Base-by-base conservation (phyloP, 768 basidiomycete genomes). In the Chalciporus piperatus region DNA sequence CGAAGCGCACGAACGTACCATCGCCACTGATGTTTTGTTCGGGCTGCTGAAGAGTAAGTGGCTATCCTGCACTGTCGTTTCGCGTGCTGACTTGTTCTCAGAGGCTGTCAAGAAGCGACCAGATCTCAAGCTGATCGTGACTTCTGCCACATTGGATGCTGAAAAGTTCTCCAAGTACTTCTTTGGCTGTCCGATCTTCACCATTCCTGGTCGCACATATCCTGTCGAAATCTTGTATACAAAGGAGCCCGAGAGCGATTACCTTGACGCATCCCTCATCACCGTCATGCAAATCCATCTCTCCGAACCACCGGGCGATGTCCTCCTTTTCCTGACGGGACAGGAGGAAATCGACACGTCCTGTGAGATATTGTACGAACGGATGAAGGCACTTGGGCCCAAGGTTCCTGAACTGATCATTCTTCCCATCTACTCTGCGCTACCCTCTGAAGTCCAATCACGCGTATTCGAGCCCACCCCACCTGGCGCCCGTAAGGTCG, bases 161-260 rank as follows among this genome's bases (percentile, higher is more conserved):
- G 96, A 98, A 72, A 98, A 98, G 75, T 99, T 99, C 72, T 95
- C 96, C 20, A 94, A 94, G 64, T 99, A 99, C 78, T 99, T 99
- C 77, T 97, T 87, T 68, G 92, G 90, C 6, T 98, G 95, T 70
- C 96, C 97, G 25, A 98, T 99, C 70, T 98, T 98, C 79, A 97
- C 96, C 33, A 98, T 99, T 58, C 97, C 97, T n/a, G 97, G 97
- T 60, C 87, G 95, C 63, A 94, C 94, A n/a, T 98, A 92, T 72
- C 97, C 97, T 6, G 97, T 98, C 56, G 97, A 99, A 70, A 81
- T 90, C 27, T 76, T 98, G n/a, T 99, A 98, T 73, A 98, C 96
- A 59, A 98, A 98, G 68, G 97, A 99, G 64, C 97, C 97, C 0
- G 97, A 98, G 70, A 80, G 82, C 19, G 97, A 99, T 70, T 99